These are phyloP conservation scores for Uronychia setigera DNA, from an alignment of 73 alveolate genomes.

Conservation along the genomic window DNA sequence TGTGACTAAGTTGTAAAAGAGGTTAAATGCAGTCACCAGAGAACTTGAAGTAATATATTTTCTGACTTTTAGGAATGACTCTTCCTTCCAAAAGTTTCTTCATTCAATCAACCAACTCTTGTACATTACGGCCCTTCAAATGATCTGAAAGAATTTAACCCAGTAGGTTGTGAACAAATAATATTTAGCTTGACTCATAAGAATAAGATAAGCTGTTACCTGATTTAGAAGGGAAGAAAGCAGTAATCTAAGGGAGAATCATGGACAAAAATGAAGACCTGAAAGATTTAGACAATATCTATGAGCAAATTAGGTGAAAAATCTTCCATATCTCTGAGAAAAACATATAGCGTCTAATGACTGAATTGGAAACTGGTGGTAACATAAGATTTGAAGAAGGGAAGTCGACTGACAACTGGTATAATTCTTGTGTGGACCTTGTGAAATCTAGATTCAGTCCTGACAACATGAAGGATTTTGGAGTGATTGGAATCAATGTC, in stretches of 20 bases:
- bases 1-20: neutral
- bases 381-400: conserved; percentile 56
- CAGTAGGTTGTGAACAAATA: no score
- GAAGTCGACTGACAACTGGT: conserved; percentile 50
- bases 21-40: neutral
- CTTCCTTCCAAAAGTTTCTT: neutral
- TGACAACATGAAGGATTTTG: conserved; percentile 49
- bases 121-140: neutral
- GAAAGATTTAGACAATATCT: conserved; percentile 4
- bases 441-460: conserved; percentile 30
- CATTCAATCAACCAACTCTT: neutral
- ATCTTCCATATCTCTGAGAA: neutral
- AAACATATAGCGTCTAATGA: neutral
- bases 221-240: conserved; percentile 4
- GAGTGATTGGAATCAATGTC: conserved; percentile 42
- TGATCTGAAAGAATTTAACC: neutral
- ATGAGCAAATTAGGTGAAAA: neutral
- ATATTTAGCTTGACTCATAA: conserved; percentile 11
- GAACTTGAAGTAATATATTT: neutral
- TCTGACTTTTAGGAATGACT: neutral
- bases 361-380: conserved; percentile 20
- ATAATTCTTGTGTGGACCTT: conserved; percentile 24
- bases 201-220: conserved; percentile 9
- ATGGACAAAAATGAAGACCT: neutral
- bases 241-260: neutral